Evolutionary conservation across 176 grass and related monocot genomes (phyloP).

Genomic region (Cymbopogon citratus): DNA sequence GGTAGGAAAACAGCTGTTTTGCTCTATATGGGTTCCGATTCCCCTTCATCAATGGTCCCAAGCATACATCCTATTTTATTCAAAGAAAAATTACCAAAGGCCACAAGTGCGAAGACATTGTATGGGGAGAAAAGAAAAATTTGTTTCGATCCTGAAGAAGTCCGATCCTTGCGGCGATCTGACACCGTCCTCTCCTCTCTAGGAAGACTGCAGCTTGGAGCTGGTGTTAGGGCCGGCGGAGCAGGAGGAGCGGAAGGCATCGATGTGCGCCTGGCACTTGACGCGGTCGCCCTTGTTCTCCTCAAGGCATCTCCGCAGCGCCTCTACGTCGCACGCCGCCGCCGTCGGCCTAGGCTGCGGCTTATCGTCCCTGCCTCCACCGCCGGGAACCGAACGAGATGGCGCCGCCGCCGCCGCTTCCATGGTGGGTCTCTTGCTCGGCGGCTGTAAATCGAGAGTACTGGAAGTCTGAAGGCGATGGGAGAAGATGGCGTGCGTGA

Average conservation of each 20-base stretch:
- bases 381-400: neutral
- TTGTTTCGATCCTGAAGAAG: neutral
- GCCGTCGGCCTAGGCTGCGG: conserved; percentile 17
- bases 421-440: neutral
- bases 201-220: neutral
- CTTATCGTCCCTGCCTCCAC: neutral
- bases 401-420: neutral
- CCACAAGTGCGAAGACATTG: neutral
- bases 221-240: conserved; percentile 31
- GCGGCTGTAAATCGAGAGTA: neutral
- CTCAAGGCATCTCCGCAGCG: conserved; percentile 66
- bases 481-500: neutral
- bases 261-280: conserved; percentile 82
- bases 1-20: neutral
- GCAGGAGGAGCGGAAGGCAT: conserved; percentile 87
- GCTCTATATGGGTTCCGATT: too few relatives aligned
- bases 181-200: neutral
- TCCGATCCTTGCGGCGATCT: neutral
- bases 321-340: conserved; percentile 60
- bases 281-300: conserved; percentile 74
- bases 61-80: neutral
- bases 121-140: neutral
- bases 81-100: neutral
- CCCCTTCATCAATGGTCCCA: neutral
- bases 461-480: neutral